Percentiles rank a stretch among this genome's conserved stretches.
Conservation (phyloP, 1,284 basidiomycete genomes). For the Gymnopus androsaceus region DNA sequence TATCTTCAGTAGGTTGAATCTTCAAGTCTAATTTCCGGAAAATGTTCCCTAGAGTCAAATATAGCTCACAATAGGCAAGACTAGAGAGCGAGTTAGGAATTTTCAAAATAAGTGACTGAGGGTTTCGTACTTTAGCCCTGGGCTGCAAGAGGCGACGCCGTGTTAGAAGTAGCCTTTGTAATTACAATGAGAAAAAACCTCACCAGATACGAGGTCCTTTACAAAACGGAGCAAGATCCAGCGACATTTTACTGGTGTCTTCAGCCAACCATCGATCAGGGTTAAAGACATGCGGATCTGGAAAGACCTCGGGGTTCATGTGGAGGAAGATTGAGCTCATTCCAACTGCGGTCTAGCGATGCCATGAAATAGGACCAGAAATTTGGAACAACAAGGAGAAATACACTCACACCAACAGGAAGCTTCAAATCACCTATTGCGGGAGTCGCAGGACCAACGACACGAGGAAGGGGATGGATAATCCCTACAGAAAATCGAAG, state of each 20-base stretch:
- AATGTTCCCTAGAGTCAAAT: constrained; percentile 26
- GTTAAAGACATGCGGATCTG: constrained; percentile 8
- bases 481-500: constrained; percentile 14
- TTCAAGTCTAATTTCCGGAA: constrained; percentile 28
- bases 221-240: constrained; percentile 8
- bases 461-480: constrained; percentile 12
- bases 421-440: constrained; percentile 6
- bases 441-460: constrained; percentile 6
- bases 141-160: neutral
- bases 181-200: neutral
- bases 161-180: neutral
- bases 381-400: neutral
- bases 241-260: constrained; percentile 5
- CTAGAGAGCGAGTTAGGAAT: constrained; percentile 14
- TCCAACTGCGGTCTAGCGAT: constrained; percentile 9
- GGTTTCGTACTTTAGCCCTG: constrained; percentile 6
- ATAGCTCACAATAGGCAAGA: constrained; percentile 31
- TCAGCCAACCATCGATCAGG: constrained; percentile 13
- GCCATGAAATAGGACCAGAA: neutral
- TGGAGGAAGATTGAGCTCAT: constrained; percentile 9
- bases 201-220: constrained; percentile 12
- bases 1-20: constrained; percentile 3
- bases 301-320: constrained; percentile 12
- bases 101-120: neutral
- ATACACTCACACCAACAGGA: constrained; percentile 10